Evolutionary conservation across 2,329 filamentous ascomycete species (phyloP), one percentile per base, ranked within the genome.

Genomic region (Colletotrichum sp.): DNA sequence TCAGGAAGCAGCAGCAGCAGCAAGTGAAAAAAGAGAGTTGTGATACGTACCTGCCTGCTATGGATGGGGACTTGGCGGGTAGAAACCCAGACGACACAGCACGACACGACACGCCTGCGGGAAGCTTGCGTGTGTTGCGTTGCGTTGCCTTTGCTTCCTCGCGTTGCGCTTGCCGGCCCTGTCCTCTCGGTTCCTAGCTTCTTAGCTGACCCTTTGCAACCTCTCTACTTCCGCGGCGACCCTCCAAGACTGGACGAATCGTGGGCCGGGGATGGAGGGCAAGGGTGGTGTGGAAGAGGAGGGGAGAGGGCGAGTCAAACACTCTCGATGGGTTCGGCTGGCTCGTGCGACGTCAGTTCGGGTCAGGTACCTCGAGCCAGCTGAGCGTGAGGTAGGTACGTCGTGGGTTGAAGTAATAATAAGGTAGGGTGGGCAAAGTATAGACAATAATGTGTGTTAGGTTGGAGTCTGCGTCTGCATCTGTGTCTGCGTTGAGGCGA

Each of bases 291-390:
- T 52, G 59, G 68, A 65, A 48, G 48, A 36, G 24, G 36, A 68
- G 34, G 55, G 48, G 39, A 30, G 26, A 52, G 16, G 13, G 24
- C 70, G 74, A 76, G 74, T 76, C 74, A 74, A 75, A 60, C 48
- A 69, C 59, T 48, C 18, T 60, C 18, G 59, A 30, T 32, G 34
- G 26, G 59, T 65, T 74, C 43, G 43, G 3, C 43, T 52, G 64
- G 74, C 74, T 76, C 64, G 74, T 76, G 74, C 74, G 71, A 76
- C 48, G 48, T 76, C 30, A 68, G 57, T 68, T 55, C 43, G 43
- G 57, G 63, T 48, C 70, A 68, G 70, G 60, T 66, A 76, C 71
- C 70, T 75, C 34, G n/a, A 32, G 43, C 70, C 70, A 73, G 74
- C 64, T 74, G 64, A 69, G 70, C 36, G 16, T 26, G 61, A 43